These are phyloP conservation scores for Rhexocercosporidium sp. DNA, from an alignment of 2,329 filamentous ascomycete genomes.

Conservation along the genomic window DNA sequence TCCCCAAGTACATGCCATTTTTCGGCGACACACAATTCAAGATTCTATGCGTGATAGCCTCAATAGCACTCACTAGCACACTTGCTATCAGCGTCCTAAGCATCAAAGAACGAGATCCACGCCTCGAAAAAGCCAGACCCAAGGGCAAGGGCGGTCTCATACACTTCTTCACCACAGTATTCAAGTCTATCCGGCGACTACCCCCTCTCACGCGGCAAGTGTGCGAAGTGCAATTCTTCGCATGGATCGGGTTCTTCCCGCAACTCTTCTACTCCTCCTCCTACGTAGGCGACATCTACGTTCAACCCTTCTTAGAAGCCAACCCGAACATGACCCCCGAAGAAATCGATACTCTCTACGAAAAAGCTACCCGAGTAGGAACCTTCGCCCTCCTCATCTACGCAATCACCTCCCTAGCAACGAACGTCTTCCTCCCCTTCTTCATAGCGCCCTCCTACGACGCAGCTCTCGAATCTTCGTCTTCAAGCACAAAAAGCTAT, in stretches of 20 bases:
- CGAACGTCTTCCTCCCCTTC: slow-evolving; percentile 84
- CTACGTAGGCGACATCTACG: slow-evolving; percentile 92
- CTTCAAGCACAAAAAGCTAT: slow-evolving; percentile 35
- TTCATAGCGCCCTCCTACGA: slow-evolving; percentile 82
- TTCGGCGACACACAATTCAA: slow-evolving; percentile 92
- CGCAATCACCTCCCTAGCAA: slow-evolving; percentile 79
- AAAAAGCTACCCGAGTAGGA: slow-evolving; percentile 82
- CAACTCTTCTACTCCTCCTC: slow-evolving; percentile 95
- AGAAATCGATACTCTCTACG: slow-evolving; percentile 81
- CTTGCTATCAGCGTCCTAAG: slow-evolving; percentile 71
- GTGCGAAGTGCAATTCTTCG: slow-evolving; percentile 81
- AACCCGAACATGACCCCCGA: slow-evolving; percentile 79
- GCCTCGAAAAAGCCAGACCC: slow-evolving; percentile 67
- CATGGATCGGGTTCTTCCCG: slow-evolving; percentile 96
- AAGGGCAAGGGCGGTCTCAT: slow-evolving; percentile 69
- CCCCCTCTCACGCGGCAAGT: slow-evolving; percentile 84
- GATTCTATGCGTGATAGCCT: slow-evolving; percentile 85
- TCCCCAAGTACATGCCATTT: slow-evolving; percentile 77
- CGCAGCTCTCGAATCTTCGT: slow-evolving; percentile 42
- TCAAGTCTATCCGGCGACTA: slow-evolving; percentile 75
- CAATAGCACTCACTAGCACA: slow-evolving; percentile 71
- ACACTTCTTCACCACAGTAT: slow-evolving; percentile 80
- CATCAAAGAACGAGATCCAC: slow-evolving; percentile 82
- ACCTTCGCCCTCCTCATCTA: slow-evolving; percentile 90
- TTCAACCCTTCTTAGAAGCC: slow-evolving; percentile 76